Evolutionary conservation across 441 rosid species (phyloP), one percentile per base, ranked within the genome.

Genomic region (Codiaeum variegatum): DNA sequence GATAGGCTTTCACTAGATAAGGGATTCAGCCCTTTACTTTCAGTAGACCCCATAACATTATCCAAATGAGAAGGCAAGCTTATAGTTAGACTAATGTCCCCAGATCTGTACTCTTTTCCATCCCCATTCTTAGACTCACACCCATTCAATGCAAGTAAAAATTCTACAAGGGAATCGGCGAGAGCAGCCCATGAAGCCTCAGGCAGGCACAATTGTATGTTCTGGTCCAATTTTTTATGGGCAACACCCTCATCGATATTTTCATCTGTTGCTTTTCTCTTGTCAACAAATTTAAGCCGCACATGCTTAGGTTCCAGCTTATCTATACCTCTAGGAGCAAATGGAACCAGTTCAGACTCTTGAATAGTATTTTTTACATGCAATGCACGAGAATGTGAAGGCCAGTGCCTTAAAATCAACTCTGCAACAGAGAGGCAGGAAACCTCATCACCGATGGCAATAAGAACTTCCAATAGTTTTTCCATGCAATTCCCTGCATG

Each of bases 401-500:
- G 99, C 99, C 99, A 96, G 55, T 88, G 97, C 86, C 96, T 90
- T 85, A 96, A 81, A 82, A 96, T 96, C 88, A 93, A 83, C 70
- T 93, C 94, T 65, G 97, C 94, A 59, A 96, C 90, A 72, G 98
- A 87, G 70, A 96, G 93, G 76, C 99, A 96, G 66, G 99, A 88
- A 74, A 92, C 98, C 87, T 96, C 98, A 81, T 96, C 99, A 79
- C 99, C 91, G 74, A 96, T 89, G 76, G 99, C 97, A 82, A 96
- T 93, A 79, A 96, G 97, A 82, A 96, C 91, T 88, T 96, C 99
- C 82, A 96, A 80, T 71, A 96, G 88, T 82, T 96, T 96, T 90
- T 93, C 99, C 99, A 93, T 93, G 86, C 97, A 96, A 83, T 90
- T 96, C 99, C 99, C 98, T 96, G 87, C 78, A 79, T 19, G 54